Evolutionary conservation across 148 eudicot species (phyloP).

Genomic region (Agrostemma githago): DNA sequence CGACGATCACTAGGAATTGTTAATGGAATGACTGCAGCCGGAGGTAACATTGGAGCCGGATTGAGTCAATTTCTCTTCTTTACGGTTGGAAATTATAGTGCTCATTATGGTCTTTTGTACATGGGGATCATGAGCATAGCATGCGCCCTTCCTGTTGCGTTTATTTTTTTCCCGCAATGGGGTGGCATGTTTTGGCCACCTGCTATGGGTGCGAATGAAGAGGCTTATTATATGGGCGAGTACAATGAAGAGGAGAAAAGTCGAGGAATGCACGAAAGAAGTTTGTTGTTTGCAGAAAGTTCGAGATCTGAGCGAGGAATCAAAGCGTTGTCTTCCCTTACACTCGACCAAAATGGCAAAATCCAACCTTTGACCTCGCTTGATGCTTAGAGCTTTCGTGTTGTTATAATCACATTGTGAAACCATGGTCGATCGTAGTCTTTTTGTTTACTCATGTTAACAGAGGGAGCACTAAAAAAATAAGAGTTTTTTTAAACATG

Average conservation of each 20-base stretch:
- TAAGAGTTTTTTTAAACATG: no score
- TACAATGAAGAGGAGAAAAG: slow-evolving; percentile 32
- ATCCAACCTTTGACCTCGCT: not conserved
- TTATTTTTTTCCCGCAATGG: slow-evolving; percentile 43
- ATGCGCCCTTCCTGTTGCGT: slow-evolving; percentile 29
- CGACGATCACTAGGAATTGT: not conserved
- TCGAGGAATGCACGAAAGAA: slow-evolving; percentile 7
- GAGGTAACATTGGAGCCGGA: slow-evolving; percentile 3
- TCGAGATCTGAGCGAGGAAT: not conserved
- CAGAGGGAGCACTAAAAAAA: no score
- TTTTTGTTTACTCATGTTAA: no score
- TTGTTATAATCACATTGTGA: no score
- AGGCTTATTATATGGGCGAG: slow-evolving; percentile 34
- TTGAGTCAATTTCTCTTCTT: not conserved
- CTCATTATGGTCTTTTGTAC: slow-evolving; percentile 19
- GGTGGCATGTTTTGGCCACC: slow-evolving; percentile 41
- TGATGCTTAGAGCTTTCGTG: no score
- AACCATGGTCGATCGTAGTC: no score
- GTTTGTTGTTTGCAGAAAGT: not conserved
- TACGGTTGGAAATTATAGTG: not conserved
- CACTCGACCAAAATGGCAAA: not conserved
- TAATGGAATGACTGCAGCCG: not conserved
- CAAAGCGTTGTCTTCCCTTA: not conserved
- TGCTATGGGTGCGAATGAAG: slow-evolving; percentile 24
- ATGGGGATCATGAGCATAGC: slow-evolving; percentile 37